Evolutionary conservation across 2,329 filamentous ascomycete genomes (phyloP), one percentile per base, ranked within the genome.

Genomic region (Gremmenia infestans): DNA sequence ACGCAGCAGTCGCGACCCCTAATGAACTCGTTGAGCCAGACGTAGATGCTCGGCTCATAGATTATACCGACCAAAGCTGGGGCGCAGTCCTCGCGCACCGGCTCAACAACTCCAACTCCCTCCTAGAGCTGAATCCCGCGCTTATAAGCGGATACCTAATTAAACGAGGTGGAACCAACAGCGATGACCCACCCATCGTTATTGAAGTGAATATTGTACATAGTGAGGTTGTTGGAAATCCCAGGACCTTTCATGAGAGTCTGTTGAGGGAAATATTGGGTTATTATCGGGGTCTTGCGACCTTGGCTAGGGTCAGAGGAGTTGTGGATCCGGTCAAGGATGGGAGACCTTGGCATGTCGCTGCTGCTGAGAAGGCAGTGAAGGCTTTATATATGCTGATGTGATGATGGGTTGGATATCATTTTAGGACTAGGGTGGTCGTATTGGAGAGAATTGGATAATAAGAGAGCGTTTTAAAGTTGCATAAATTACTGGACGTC

Each of bases 271-370:
- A 94, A 68, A 83, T 90, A 69, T 68, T 94, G 55, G 78, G 75
- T 32, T 82, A 86, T 69, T 93, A 87, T 67, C 74, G 88, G 45
- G 83, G 81, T 0, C 68, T 94, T 59, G 85, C 84, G 0, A 82
- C 88, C 17, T 68, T 94, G 63, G 88, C 87, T 1, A 79, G 83
- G 60, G 81, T 85, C 22, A 81, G 86, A 58, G 87, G 83, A 0
- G 74, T 86, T 65, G 74, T 84, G 66, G 79, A 83, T 65, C 71
- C 77, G 58, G 75, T 83, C 53, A 77, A 73, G 49, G 83, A 85
- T 66, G 78, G 84, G n/a, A 74, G 88, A 64, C 89, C 89, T 17
- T 90, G 89, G 87, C 89, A 93, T 75, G 75, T 93, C 57, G 86
- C 83, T 12, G 86, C 82, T 17, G 88, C 85, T 2, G 80, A 87